These are phyloP conservation scores for Blastobotrys serpentis DNA, from an alignment of 1,139 yeast genomes.

Conservation along the genomic window DNA sequence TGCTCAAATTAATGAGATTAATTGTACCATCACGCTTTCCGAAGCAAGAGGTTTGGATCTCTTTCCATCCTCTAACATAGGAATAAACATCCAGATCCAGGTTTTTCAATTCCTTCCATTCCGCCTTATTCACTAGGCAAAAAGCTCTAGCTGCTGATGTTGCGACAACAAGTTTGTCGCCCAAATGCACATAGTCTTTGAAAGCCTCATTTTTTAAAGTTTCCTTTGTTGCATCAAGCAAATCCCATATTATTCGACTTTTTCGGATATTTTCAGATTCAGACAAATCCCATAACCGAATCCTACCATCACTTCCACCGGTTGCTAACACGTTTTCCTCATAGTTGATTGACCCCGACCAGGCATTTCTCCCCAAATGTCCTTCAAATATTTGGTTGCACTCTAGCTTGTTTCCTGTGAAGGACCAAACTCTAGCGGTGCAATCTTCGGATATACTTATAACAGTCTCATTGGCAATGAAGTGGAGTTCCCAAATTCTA, in stretches of 20 bases:
- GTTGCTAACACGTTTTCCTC: conserved; percentile 50
- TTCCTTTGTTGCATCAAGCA: conserved; percentile 34
- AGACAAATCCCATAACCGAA: conserved; percentile 58
- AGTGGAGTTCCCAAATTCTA: conserved; percentile 81
- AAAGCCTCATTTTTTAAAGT: conserved; percentile 52
- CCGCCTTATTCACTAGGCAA: conserved; percentile 29
- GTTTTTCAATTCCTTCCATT: conserved; percentile 42
- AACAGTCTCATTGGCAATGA: conserved; percentile 46
- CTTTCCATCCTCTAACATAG: conserved; percentile 49
- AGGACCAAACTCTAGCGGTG: conserved; percentile 75
- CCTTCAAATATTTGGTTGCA: conserved; percentile 55
- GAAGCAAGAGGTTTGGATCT: conserved; percentile 45
- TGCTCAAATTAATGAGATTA: conserved; percentile 42
- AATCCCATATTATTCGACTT: conserved; percentile 37
- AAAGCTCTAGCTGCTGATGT: conserved; percentile 62
- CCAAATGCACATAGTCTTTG: conserved; percentile 57
- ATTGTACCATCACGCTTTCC: conserved; percentile 56
- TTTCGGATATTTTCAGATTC: conserved; percentile 32
- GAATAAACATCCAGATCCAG: conserved; percentile 49
- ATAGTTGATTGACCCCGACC: conserved; percentile 71
- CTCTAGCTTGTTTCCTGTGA: conserved; percentile 36
- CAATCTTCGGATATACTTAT: conserved; percentile 87
- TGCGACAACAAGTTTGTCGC: conserved; percentile 46
- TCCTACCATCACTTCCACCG: conserved; percentile 89
- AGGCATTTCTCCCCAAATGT: conserved; percentile 82